Conservation (phyloP, 1,284 basidiomycete genomes). For the Athelia psychrophila region DNA sequence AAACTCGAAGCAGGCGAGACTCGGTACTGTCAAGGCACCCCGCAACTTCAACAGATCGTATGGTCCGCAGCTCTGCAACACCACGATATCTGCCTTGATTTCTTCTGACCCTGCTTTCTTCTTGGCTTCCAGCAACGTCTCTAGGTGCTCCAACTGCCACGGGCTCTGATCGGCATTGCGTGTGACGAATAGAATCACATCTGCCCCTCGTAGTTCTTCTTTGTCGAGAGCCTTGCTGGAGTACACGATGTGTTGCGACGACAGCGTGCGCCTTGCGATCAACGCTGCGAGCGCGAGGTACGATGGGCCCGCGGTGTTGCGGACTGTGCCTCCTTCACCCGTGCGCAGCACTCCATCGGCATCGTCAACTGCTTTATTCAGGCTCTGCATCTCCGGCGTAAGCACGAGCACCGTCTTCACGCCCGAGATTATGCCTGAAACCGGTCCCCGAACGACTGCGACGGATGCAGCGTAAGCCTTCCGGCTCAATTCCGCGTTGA, state of each 20-base stretch:
- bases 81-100: constrained; percentile 31
- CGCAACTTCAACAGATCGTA: constrained; percentile 44
- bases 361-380: constrained; percentile 64
- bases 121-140: constrained; percentile 21
- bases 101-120: constrained; percentile 1
- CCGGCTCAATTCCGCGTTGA: constrained; percentile 39
- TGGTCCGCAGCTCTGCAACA: constrained; percentile 58
- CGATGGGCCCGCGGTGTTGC: constrained; percentile 55
- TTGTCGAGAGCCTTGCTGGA: constrained; percentile 22
- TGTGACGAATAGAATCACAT: constrained; percentile 49
- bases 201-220: constrained; percentile 13
- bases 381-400: constrained; percentile 52
- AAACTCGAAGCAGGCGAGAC: constrained; percentile 56
- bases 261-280: constrained; percentile 28
- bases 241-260: constrained; percentile 48
- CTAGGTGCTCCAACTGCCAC: constrained; percentile 53
- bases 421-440: constrained; percentile 28
- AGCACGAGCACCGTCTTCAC: constrained; percentile 39
- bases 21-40: constrained; percentile 17
- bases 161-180: constrained; percentile 50
- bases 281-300: constrained; percentile 47
- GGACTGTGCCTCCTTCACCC: constrained; percentile 34
- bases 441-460: constrained; percentile 42
- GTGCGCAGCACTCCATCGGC: constrained; percentile 43
- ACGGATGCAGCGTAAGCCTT: constrained; percentile 46